Evolutionary conservation across 2,329 filamentous ascomycete species (phyloP), one percentile per base, ranked within the genome.

Genomic region (Fusarium brachygibbosum): DNA sequence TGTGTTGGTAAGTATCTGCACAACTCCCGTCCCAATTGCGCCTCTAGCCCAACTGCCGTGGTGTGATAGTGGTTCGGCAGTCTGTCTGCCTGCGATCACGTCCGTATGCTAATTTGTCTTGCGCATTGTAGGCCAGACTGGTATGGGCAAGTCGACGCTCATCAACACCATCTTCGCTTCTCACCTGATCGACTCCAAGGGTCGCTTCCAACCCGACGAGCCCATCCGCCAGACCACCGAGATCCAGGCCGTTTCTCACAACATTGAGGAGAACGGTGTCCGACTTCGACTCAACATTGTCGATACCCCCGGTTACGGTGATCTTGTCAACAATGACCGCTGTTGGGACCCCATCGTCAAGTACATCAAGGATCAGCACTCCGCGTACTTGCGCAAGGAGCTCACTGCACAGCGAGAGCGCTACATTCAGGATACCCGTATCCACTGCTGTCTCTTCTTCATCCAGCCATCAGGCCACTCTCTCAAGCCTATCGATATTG

Each of bases 331-430:
- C 89, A 99, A 99, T 83, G 96, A 99, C 85, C 92, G 96, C 88
- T 99, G 96, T 90, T 99, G 96, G 96, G 96, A 99, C 80, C 96
- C 96, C 70, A 99, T 99, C 81, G 95, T 99, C 87, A 99, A 99
- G 87, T 99, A 99, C 85, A 99, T 99, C 88, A 99, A 99, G 88
- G 96, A 99, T 84, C 96, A 99, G 87, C 96, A 99, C 87, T 98
- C 94, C 54, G 95, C 96, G 77, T 99, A 98, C 86, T 90, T 99
- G 76, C 93, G 96, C 83, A 99, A 99, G 88, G 96, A 99, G 84
- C 93, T 99, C 78, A 98, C 96, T 58, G 96, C 96, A 74, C 96
- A 99, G 87, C 93, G 96, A 84, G 96, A 99, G 85, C 92, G 96
- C 78, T 99, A 99, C 83, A 98, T 99, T 75, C 95, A 97, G 86